Conservation (phyloP, 108 stramenopile species). For the Cyclostephanos tholiformis region DNA sequence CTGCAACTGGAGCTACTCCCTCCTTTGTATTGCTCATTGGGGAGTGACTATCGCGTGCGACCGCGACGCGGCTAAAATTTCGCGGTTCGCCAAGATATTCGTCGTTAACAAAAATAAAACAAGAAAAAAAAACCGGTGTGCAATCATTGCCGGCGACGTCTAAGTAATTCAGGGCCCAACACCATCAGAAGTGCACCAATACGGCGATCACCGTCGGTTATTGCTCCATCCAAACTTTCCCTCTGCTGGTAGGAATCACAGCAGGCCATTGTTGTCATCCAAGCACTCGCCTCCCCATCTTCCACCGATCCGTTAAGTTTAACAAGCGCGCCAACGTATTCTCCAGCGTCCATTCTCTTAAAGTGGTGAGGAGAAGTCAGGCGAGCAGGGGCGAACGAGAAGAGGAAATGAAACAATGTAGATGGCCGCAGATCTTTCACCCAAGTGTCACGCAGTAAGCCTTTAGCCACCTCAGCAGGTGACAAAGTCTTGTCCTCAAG, state of each 20-base stretch:
- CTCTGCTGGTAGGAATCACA: slow-evolving; percentile 90
- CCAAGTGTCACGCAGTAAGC: slow-evolving; percentile 78
- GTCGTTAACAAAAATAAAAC: too few species aligned
- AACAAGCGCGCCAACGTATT: slow-evolving; percentile 73
- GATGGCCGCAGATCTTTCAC: slow-evolving; percentile 83
- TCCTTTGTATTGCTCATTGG: too few species aligned
- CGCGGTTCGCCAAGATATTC: too few species aligned
- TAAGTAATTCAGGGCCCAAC: slow-evolving; percentile 79
- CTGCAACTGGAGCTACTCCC: too few species aligned
- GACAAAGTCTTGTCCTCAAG: slow-evolving; percentile 67
- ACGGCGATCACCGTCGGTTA: slow-evolving; percentile 67
- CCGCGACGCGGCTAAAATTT: too few species aligned
- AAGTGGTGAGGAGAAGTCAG: slow-evolving; percentile 86
- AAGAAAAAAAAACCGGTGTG: too few species aligned
- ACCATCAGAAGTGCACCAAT: slow-evolving; percentile 75
- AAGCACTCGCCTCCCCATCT: slow-evolving; percentile 84
- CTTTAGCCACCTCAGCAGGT: slow-evolving; percentile 65
- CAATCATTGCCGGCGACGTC: slow-evolving; percentile 56
- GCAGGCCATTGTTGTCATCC: slow-evolving; percentile 86
- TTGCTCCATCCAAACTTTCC: slow-evolving; percentile 55
- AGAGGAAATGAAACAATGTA: slow-evolving; percentile 83
- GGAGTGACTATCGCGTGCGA: too few species aligned
- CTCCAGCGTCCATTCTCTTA: slow-evolving; percentile 75
- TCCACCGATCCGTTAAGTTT: slow-evolving; percentile 76
- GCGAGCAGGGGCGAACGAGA: slow-evolving; percentile 74